Percentiles rank a stretch among this genome's conserved stretches.
Conservation (phyloP, 441 rosid species). For the Arabidopsis lyrata region DNA sequence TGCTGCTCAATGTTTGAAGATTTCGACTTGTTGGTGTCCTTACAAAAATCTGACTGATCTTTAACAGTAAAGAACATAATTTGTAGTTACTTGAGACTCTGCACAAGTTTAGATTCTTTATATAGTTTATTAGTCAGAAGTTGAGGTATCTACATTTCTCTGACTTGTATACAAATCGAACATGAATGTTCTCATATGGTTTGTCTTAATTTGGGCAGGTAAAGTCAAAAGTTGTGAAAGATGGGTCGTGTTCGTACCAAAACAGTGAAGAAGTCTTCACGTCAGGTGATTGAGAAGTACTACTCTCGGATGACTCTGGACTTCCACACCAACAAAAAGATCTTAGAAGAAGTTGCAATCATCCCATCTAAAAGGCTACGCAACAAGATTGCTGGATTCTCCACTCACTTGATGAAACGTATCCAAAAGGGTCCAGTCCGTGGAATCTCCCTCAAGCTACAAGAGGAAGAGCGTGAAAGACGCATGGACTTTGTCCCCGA, state of each 20-base stretch:
- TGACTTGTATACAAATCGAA: background rate
- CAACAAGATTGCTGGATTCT: constrained; percentile 76
- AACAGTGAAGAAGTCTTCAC: constrained; percentile 74
- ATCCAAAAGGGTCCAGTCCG: constrained; percentile 67
- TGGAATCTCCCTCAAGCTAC: constrained; percentile 67
- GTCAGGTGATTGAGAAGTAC: constrained; percentile 73
- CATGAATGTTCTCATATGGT: background rate
- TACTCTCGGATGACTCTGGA: constrained; percentile 50
- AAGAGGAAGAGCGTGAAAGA: constrained; percentile 70
- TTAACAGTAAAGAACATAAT: background rate
- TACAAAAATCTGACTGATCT: background rate
- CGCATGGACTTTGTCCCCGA: constrained; percentile 80
- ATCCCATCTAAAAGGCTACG: constrained; percentile 70
- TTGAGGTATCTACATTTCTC: background rate
- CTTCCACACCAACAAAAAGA: constrained; percentile 76
- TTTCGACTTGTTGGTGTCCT: background rate
- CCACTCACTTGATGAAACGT: constrained; percentile 69
- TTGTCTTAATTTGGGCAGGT: constrained; percentile 21
- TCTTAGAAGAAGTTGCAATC: constrained; percentile 72
- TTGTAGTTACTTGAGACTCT: too few relatives aligned
- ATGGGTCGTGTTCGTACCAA: constrained; percentile 79
- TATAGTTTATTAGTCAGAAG: background rate
- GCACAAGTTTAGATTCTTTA: too few relatives aligned
- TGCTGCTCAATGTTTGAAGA: background rate
- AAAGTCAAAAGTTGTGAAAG: constrained; percentile 7